Percentiles rank a stretch among this genome's conserved stretches.
phyloP scores from a whole-genome alignment of 1,139 yeast genomes.

The Zygosaccharomyces sapae region DNA sequence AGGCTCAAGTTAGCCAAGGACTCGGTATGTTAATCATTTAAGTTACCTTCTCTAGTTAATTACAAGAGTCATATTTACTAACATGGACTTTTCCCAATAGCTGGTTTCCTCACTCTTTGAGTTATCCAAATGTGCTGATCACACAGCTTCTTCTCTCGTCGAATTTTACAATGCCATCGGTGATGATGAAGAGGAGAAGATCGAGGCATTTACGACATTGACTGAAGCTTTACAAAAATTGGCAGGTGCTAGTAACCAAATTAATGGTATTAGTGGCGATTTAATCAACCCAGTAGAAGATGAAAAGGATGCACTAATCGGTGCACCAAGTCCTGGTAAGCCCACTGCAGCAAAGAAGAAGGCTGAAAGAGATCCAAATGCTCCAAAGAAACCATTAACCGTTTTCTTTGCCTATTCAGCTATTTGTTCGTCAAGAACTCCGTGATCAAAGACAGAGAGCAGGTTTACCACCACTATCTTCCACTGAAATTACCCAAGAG shows the following conservation, averaged over 20 bases:
- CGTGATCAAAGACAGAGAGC: slow-evolving; percentile 60
- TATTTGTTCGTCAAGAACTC: slow-evolving; percentile 56
- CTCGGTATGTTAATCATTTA: slow-evolving; percentile 25
- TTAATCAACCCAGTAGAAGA: slow-evolving; percentile 35
- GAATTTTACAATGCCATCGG: slow-evolving; percentile 61
- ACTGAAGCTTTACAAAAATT: slow-evolving; percentile 36
- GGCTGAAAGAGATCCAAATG: slow-evolving; percentile 53
- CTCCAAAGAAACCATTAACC: slow-evolving; percentile 60
- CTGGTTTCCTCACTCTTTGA: slow-evolving; percentile 75
- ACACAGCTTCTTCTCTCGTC: slow-evolving; percentile 73
- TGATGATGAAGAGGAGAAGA: slow-evolving; percentile 37
- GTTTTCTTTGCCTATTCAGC: slow-evolving; percentile 76
- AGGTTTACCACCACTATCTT: slow-evolving; percentile 60
- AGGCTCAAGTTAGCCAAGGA: slow-evolving; percentile 35
- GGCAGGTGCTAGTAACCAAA: slow-evolving; percentile 33
- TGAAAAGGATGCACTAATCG: slow-evolving; percentile 25
- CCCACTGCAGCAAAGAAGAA: slow-evolving; percentile 43
- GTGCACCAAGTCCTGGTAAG: slow-evolving; percentile 29
- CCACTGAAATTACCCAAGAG: slow-evolving; percentile 73
- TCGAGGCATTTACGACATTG: slow-evolving; percentile 37
- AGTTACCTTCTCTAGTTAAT: neutral
- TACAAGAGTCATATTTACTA: neutral
- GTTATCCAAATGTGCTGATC: slow-evolving; percentile 75
- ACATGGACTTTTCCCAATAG: slow-evolving; percentile 25
- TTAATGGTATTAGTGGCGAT: slow-evolving; percentile 31